Evolutionary conservation across 1,284 basidiomycete species (phyloP).

Genomic region (Ceratobasidium sp.): DNA sequence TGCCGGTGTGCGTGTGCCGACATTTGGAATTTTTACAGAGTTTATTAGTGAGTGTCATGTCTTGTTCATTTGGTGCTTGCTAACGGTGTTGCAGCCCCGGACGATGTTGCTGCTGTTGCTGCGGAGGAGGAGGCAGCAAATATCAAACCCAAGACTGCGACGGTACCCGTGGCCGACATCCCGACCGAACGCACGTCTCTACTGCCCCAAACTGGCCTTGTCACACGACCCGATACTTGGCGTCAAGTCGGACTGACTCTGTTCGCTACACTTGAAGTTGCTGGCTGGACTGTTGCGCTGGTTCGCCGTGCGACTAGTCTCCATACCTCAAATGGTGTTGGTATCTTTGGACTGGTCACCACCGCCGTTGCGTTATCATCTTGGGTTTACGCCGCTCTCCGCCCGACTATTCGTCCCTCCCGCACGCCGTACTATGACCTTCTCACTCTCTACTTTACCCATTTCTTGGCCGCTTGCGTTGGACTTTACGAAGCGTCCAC

Average conservation of each 20-base stretch:
- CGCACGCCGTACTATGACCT: conserved; percentile 45
- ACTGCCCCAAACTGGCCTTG: conserved; percentile 19
- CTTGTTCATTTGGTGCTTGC: conserved; percentile 29
- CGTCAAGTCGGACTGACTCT: conserved; percentile 36
- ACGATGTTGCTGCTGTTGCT: conserved; percentile 39
- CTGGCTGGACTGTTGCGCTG: conserved; percentile 19
- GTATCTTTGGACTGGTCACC: conserved; percentile 18
- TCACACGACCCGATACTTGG: conserved; percentile 42
- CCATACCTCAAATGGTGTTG: neutral
- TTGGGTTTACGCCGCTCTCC: conserved; percentile 45
- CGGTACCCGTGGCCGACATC: conserved; percentile 36
- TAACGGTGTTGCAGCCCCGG: conserved; percentile 22
- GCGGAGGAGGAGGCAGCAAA: conserved; percentile 35
- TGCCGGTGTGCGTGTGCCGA: conserved; percentile 23
- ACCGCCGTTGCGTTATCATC: conserved; percentile 25
- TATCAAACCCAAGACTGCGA: conserved; percentile 25
- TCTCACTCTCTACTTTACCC: conserved; percentile 32
- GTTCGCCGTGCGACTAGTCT: conserved; percentile 16
- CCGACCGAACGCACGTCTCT: conserved; percentile 43
- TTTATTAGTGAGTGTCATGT: conserved; percentile 33
- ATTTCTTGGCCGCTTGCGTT: conserved; percentile 37
- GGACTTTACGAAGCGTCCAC: conserved; percentile 21
- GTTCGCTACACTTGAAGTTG: conserved; percentile 19
- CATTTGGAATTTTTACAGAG: conserved; percentile 34
- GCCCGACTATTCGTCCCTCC: conserved; percentile 37